These are phyloP conservation scores for Vaccinium corymbosum DNA, from an alignment of 148 eudicot species.

Conservation along the genomic window DNA sequence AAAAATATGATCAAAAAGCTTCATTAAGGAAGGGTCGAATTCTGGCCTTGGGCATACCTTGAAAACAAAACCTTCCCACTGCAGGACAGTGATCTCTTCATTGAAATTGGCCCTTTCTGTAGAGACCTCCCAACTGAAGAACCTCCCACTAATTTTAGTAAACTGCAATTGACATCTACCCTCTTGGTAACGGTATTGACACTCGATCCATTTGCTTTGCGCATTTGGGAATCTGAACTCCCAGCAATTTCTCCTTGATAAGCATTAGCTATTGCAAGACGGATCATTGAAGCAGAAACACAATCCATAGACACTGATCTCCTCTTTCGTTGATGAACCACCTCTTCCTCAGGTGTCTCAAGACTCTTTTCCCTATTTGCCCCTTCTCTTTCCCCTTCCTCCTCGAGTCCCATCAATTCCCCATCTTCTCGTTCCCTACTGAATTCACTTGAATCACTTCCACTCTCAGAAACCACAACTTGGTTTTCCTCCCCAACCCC, in stretches of 20 bases:
- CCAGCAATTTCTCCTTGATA: not conserved
- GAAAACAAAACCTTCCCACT: slow-evolving; percentile 42
- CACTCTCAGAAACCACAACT: slow-evolving; percentile 5
- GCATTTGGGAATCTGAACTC: slow-evolving; percentile 11
- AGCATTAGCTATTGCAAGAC: slow-evolving; percentile 17
- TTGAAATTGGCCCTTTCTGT: slow-evolving; percentile 30
- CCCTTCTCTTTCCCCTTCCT: slow-evolving; percentile 18
- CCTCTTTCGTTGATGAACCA: slow-evolving; percentile 23
- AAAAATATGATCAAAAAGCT: slow-evolving; percentile 1
- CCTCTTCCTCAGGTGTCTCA: slow-evolving; percentile 2
- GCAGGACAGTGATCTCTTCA: slow-evolving; percentile 56
- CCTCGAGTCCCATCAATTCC: slow-evolving; percentile 15
- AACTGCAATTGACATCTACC: slow-evolving; percentile 7
- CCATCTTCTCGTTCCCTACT: slow-evolving; percentile 13
- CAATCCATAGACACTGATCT: slow-evolving; percentile 37
- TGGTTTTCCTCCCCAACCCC: slow-evolving; percentile 18
- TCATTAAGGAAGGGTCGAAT: slow-evolving; percentile 8
- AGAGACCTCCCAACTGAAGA: slow-evolving; percentile 20
- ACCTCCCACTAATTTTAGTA: slow-evolving; percentile 14
- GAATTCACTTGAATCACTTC: not conserved
- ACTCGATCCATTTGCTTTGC: not conserved
- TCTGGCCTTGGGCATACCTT: slow-evolving; percentile 20
- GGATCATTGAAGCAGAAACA: slow-evolving; percentile 22
- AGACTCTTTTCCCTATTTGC: slow-evolving; percentile 1
- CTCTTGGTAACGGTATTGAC: not conserved